Base-by-base conservation (phyloP, 306 rosid genomes). In the Corylus americana region DNA sequence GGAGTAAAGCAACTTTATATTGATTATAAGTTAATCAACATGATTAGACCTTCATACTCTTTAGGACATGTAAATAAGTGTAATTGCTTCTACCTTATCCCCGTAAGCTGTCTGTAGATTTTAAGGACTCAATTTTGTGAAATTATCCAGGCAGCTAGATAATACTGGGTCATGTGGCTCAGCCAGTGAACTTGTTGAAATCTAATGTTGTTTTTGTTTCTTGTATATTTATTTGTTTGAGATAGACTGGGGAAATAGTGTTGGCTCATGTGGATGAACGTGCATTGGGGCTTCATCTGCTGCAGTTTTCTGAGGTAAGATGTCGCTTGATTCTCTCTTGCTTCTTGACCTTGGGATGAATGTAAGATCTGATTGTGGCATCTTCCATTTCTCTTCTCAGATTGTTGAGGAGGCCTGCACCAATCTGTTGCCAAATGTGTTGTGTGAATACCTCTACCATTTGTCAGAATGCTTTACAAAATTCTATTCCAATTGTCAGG, bases 401-500 rank as follows among this genome's bases (percentile, higher is more conserved):
- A 90, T 92, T 67, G 94, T 91, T 83, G 99, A 96, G 89, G 96
- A 96, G 83, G 90, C 98, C 16, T 90, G 96, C 86, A 79, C 89
- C 78, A 91, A 93, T 83, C 89, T 96, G 39, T 85, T 96, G 81
- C 97, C 98, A 0, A 93, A 86, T 73, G 88, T 92, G 71, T 45
- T 93, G 83, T 96, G 99, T 77, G 97, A 96, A 86, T 96, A 91
- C 87, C 92, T 96, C 7, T 91, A 96, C 77, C 89, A 88, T 77
- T 84, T 91, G 80, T 89, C 99, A 29, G 98, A 96, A 84, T 86
- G 86, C 78, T 96, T 88, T 4, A 83, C 98, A 0, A 91, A 87
- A 55, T 91, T 93, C 37, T 96, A 96, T 77, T 83, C 99, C 61
- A 93, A 89, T 83, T 96, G 98, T 83, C 90, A 91, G 97, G 99